Conservation (phyloP, 495 filamentous ascomycete species). For the Neurospora discreta region DNA sequence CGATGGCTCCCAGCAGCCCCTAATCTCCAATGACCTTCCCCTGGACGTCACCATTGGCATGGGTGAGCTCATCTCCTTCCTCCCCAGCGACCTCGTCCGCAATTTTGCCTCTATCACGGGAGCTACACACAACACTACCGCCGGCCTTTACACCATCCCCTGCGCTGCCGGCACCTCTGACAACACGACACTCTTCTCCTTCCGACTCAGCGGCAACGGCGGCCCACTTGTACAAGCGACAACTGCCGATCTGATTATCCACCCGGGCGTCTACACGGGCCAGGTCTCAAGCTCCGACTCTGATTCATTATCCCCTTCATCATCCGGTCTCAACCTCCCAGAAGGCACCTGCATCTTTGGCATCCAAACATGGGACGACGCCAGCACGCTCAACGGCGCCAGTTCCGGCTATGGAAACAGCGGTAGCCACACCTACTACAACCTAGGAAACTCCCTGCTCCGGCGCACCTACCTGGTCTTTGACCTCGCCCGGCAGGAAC, state of each 20-base stretch:
- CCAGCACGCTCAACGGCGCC: neutral
- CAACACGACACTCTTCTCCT: constrained; percentile 44
- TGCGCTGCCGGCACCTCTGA: constrained; percentile 45
- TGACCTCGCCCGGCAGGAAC: constrained; percentile 64
- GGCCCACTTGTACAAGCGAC: constrained; percentile 49
- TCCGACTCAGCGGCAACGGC: constrained; percentile 36
- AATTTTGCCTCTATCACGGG: constrained; percentile 47
- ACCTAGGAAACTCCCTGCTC: constrained; percentile 75
- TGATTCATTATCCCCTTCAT: neutral
- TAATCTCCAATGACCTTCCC: constrained; percentile 45
- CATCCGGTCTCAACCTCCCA: neutral
- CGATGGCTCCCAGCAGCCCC: constrained; percentile 22
- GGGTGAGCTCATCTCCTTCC: constrained; percentile 61
- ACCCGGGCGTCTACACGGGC: constrained; percentile 22
- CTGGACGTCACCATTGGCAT: constrained; percentile 46
- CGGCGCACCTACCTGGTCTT: constrained; percentile 78
- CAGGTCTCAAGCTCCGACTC: constrained; percentile 15
- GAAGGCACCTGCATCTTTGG: constrained; percentile 49
- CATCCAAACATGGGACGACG: constrained; percentile 30
- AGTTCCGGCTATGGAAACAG: constrained; percentile 8
- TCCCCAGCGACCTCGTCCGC: constrained; percentile 50
- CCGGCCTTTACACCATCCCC: constrained; percentile 46
- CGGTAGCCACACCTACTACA: constrained; percentile 30
- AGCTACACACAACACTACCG: constrained; percentile 33
- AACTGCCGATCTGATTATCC: constrained; percentile 52